Evolutionary conservation across 164 flowering plant genomes (phyloP).

Genomic region (Aristolochia fimbriata): DNA sequence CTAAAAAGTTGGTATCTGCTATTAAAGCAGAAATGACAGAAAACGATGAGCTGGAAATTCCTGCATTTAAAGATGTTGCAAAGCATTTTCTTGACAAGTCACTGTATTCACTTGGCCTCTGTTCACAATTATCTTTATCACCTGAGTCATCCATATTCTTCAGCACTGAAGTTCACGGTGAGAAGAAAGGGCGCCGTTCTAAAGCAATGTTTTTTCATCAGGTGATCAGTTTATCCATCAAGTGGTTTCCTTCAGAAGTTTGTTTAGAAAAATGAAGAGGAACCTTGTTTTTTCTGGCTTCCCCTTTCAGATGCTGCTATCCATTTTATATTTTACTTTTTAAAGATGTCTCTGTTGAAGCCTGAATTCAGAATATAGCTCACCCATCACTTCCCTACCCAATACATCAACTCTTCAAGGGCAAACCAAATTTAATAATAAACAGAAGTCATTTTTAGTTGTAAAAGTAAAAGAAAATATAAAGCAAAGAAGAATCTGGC

Average conservation of each 20-base stretch:
- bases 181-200: conserved; percentile 41
- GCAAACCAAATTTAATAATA: too few species aligned
- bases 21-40: conserved; percentile 44
- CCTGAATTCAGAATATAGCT: neutral
- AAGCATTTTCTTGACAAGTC: conserved; percentile 69
- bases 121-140: conserved; percentile 36
- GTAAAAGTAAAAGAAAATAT: too few species aligned
- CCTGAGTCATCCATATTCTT: conserved; percentile 39
- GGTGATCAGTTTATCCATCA: conserved; percentile 26
- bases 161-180: conserved; percentile 63
- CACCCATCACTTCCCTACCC: neutral
- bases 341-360: neutral
- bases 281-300: neutral
- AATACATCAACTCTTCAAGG: too few species aligned
- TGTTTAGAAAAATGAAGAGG: neutral
- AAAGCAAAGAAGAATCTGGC: too few species aligned
- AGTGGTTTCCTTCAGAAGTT: neutral
- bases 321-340: neutral
- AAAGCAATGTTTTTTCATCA: conserved; percentile 50
- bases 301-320: neutral
- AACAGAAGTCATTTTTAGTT: too few species aligned
- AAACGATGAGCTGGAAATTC: conserved; percentile 35
- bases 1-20: conserved; percentile 53
- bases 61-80: conserved; percentile 36
- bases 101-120: conserved; percentile 47